Base-by-base conservation (phyloP, 1,284 basidiomycete genomes). In the Bondarzewia mesenterica region DNA sequence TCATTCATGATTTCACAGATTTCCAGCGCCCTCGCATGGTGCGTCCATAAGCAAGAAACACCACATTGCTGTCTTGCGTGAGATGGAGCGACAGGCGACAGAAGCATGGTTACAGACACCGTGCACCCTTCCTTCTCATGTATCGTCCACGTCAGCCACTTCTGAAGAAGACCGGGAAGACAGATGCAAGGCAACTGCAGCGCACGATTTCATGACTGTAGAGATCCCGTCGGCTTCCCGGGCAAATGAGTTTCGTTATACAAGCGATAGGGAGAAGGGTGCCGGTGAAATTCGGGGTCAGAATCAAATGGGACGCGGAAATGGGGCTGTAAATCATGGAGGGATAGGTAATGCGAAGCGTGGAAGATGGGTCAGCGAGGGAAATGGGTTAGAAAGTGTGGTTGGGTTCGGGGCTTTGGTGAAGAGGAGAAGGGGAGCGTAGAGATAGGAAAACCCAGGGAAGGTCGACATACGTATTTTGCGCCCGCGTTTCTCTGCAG, bases 51-150 rank as follows among this genome's bases (percentile, higher is more conserved):
- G 50, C 55, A 61, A 58, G 58, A 68, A 59, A 57, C 65, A 61
- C 58, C 70, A 71, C 40, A 56, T 61, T 44, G 66, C 57, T 12
- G 72, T 83, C 50, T 75, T 86, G 52, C 62, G 63, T 14, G 83
- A 87, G 60, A 81, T 89, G 44, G 80, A 80, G 60, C 65, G 73
- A 16, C 82, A 84, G 58, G 85, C 81, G 21, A 78, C 66, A 38
- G 68, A 70, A 50, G 72, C 74, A 12, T 88, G 80, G 83, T 69
- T 64, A 23, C 64, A 68, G 42, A 52, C 53, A 8, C 32, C 53
- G n/a, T 14, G 16, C 25, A 32, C 42, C 3, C 20, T 42, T 5
- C 7, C 37, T 25, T 39, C 45, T n/a, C 5, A 5, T 20, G n/a
- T 7, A 15, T 4, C 12, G n/a, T 27, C 15, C 15, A 16, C 8